Evolutionary conservation across 2,329 filamentous ascomycete species (phyloP).

Genomic region (Sphaerostilbella broomeana): DNA sequence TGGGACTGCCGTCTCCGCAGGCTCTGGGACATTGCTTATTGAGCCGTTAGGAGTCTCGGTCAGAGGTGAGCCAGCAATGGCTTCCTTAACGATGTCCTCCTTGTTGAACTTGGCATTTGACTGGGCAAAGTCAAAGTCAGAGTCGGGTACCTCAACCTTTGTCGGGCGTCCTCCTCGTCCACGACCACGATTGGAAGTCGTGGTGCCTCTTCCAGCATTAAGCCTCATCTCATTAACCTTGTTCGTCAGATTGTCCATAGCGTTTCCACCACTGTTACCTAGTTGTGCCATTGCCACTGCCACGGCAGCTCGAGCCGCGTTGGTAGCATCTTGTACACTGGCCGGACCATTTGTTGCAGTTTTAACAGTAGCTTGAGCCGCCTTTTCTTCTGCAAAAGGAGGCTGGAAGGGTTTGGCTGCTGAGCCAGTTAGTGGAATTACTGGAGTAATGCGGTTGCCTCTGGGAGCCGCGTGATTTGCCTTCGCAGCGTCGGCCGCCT

Average conservation of each 20-base stretch:
- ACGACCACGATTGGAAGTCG: slow-evolving; percentile 44
- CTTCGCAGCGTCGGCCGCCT: slow-evolving; percentile 31
- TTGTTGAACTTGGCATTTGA: slow-evolving; percentile 44
- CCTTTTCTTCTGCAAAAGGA: slow-evolving; percentile 23
- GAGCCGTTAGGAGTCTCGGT: slow-evolving; percentile 43
- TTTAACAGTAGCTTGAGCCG: slow-evolving; percentile 30
- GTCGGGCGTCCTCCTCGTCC: slow-evolving; percentile 41
- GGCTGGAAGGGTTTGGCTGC: slow-evolving; percentile 33
- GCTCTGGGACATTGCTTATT: slow-evolving; percentile 32
- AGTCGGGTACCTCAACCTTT: slow-evolving; percentile 81
- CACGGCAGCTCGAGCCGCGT: slow-evolving; percentile 70
- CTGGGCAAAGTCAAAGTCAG: slow-evolving; percentile 84
- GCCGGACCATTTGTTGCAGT: slow-evolving; percentile 28
- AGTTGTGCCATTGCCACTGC: slow-evolving; percentile 74
- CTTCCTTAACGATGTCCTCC: slow-evolving; percentile 69
- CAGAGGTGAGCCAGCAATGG: slow-evolving; percentile 68
- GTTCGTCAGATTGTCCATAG: slow-evolving; percentile 64
- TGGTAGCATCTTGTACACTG: slow-evolving; percentile 59
- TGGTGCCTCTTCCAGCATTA: slow-evolving; percentile 45
- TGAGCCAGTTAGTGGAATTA: slow-evolving; percentile 54
- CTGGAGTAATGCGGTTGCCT: slow-evolving; percentile 54
- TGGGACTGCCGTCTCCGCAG: slow-evolving; percentile 38
- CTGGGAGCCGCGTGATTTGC: slow-evolving; percentile 42
- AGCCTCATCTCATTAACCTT: slow-evolving; percentile 73
- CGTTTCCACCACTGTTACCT: slow-evolving; percentile 36